Evolutionary conservation across 208 protist species (phyloP).

Genomic region (Trichomonas vaginalis): DNA sequence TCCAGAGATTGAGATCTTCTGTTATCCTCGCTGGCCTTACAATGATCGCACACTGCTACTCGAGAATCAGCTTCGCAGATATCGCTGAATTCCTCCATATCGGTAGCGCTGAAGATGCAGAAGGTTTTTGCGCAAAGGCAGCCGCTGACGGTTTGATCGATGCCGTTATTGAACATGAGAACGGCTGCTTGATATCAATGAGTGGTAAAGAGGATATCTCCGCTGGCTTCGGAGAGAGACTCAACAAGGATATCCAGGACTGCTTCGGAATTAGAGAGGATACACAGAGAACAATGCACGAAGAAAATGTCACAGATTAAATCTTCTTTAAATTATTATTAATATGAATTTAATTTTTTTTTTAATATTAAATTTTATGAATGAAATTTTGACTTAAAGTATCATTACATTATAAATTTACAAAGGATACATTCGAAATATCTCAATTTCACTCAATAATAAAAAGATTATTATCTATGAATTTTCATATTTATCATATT

Average conservation of each 20-base stretch:
- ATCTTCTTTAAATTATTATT: too few relatives aligned
- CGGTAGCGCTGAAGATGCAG: conserved; percentile 4
- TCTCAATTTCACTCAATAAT: too few relatives aligned
- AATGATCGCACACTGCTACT: not conserved
- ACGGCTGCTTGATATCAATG: not conserved
- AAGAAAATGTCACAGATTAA: not conserved
- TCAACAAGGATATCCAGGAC: not conserved
- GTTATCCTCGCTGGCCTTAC: conserved; percentile 2
- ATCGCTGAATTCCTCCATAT: not conserved
- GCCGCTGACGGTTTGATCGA: not conserved
- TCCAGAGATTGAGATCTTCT: not conserved
- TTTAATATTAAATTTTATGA: too few relatives aligned
- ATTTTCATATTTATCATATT: too few relatives aligned
- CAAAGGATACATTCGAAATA: too few relatives aligned
- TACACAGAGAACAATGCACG: not conserved
- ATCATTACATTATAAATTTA: too few relatives aligned
- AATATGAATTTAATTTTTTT: too few relatives aligned
- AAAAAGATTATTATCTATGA: too few relatives aligned
- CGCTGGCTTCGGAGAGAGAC: not conserved
- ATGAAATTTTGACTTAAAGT: too few relatives aligned
- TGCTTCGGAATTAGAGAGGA: conserved; percentile 18
- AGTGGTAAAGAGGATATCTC: not conserved
- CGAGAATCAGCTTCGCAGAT: not conserved
- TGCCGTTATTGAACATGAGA: not conserved
- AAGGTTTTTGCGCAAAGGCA: conserved; percentile 10